A percentile compares a stretch with the other conserved stretches of the same genome.
phyloP scores from a whole-genome alignment of 768 basidiomycete species.

The Sporobolomyces pararoseus region DNA sequence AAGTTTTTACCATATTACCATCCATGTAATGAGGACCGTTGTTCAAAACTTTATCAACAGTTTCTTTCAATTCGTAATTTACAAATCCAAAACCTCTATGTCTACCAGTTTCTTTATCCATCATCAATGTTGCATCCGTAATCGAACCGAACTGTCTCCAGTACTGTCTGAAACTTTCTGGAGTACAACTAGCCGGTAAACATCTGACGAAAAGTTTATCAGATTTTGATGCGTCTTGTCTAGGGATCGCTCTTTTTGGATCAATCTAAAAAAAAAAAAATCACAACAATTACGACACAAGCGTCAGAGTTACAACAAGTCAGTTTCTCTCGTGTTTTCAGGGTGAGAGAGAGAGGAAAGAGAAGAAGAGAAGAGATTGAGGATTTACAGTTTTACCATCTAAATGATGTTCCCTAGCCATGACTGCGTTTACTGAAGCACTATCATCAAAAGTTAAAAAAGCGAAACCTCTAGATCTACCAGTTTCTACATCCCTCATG shows the following conservation, averaged over 20 bases:
- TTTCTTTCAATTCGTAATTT: constrained; percentile 81
- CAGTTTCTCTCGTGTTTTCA: too few relatives aligned
- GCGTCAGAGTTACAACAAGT: too few relatives aligned
- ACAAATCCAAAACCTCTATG: constrained; percentile 99
- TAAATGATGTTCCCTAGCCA: constrained; percentile 88
- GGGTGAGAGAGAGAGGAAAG: background rate
- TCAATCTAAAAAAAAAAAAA: constrained; percentile 66
- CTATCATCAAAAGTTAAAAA: constrained; percentile 95
- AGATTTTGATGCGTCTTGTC: constrained; percentile 79
- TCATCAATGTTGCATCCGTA: constrained; percentile 97
- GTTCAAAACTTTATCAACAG: constrained; percentile 80
- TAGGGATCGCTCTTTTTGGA: constrained; percentile 96
- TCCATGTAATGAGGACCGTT: constrained; percentile 87
- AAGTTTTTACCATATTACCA: constrained; percentile 73
- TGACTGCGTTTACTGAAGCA: constrained; percentile 87
- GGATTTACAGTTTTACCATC: constrained; percentile 90
- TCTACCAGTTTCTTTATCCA: constrained; percentile 88
- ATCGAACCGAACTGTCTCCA: constrained; percentile 93
- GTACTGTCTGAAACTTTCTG: constrained; percentile 86
- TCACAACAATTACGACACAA: background rate
- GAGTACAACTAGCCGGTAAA: constrained; percentile 83
- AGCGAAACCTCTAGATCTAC: constrained; percentile 93
- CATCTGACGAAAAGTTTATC: constrained; percentile 92
- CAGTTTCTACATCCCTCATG: constrained; percentile 86
- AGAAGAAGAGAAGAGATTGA: background rate